Evolutionary conservation across 768 basidiomycete genomes (phyloP).

Genomic region (Tulasnella sp.): DNA sequence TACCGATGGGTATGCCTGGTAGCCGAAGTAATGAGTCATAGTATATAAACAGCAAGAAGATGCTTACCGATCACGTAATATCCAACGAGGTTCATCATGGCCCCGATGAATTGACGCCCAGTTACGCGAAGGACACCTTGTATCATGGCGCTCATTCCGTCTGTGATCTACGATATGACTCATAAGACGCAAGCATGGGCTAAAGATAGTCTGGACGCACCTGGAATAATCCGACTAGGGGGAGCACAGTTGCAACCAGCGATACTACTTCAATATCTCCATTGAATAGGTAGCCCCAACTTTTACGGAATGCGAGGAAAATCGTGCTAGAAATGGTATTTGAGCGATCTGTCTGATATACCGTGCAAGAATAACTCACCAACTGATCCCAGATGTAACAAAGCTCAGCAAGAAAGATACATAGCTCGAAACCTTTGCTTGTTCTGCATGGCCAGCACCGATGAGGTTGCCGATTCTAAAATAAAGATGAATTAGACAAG

Average conservation of each 20-base stretch:
- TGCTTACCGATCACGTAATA: slow-evolving; percentile 61
- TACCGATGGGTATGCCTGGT: slow-evolving; percentile 62
- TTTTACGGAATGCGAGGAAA: slow-evolving; percentile 47
- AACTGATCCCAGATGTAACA: slow-evolving; percentile 48
- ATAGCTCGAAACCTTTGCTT: slow-evolving; percentile 55
- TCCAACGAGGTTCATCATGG: slow-evolving; percentile 64
- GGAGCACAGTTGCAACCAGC: slow-evolving; percentile 56
- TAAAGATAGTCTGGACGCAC: slow-evolving; percentile 13
- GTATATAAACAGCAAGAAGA: slow-evolving; percentile 4
- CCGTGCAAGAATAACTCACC: slow-evolving; percentile 29
- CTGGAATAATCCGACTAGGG: slow-evolving; percentile 44
- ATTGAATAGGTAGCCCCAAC: slow-evolving; percentile 68
- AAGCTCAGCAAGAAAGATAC: slow-evolving; percentile 55
- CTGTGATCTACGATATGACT: slow-evolving; percentile 50
- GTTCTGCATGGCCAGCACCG: slow-evolving; percentile 60
- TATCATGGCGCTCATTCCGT: slow-evolving; percentile 54
- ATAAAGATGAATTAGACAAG: neutral
- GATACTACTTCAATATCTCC: slow-evolving; percentile 42
- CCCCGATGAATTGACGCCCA: slow-evolving; percentile 70
- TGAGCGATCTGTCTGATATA: neutral
- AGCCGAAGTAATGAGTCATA: neutral
- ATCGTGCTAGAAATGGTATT: slow-evolving; percentile 29
- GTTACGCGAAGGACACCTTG: slow-evolving; percentile 70
- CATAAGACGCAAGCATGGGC: neutral
- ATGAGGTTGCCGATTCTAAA: slow-evolving; percentile 75